Percentiles rank a stretch among this genome's conserved stretches.
Evolutionary conservation across 2,329 filamentous ascomycete genomes (phyloP).

Genomic region (Aureobasidium sp.): DNA sequence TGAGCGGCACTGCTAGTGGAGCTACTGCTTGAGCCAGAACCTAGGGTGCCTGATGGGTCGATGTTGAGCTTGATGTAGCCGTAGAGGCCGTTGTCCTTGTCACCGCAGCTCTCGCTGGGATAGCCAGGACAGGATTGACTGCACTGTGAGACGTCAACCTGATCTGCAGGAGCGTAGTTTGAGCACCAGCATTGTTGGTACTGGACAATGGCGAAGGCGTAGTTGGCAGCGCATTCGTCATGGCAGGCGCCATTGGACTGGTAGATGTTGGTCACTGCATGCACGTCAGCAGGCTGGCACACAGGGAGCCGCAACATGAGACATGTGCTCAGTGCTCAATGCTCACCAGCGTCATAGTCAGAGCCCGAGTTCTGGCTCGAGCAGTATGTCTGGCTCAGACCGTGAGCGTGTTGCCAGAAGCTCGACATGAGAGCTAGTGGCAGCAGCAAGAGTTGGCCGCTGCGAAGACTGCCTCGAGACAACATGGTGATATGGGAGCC

Average conservation of each 20-base stretch:
- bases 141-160: slow-evolving; percentile 44
- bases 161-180: slow-evolving; percentile 52
- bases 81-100: slow-evolving; percentile 44
- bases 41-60: slow-evolving; percentile 51
- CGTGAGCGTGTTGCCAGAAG: slow-evolving; percentile 17
- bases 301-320: background rate
- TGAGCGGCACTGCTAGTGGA: slow-evolving; percentile 19
- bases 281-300: slow-evolving; percentile 19
- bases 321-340: background rate
- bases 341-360: slow-evolving; percentile 30
- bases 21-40: slow-evolving; percentile 30
- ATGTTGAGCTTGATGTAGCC: slow-evolving; percentile 57
- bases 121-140: slow-evolving; percentile 60
- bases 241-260: slow-evolving; percentile 66
- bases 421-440: slow-evolving; percentile 13
- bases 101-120: slow-evolving; percentile 59
- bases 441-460: slow-evolving; percentile 13
- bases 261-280: slow-evolving; percentile 31
- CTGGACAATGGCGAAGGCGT: slow-evolving; percentile 63
- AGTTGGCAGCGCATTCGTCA: slow-evolving; percentile 50
- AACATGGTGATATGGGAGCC: background rate
- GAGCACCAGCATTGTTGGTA: slow-evolving; percentile 66
- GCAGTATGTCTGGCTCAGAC: slow-evolving; percentile 35
- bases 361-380: slow-evolving; percentile 39
- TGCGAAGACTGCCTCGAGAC: background rate